Conservation (phyloP, 2,329 filamentous ascomycete species). For the Paraphoma sp. region DNA sequence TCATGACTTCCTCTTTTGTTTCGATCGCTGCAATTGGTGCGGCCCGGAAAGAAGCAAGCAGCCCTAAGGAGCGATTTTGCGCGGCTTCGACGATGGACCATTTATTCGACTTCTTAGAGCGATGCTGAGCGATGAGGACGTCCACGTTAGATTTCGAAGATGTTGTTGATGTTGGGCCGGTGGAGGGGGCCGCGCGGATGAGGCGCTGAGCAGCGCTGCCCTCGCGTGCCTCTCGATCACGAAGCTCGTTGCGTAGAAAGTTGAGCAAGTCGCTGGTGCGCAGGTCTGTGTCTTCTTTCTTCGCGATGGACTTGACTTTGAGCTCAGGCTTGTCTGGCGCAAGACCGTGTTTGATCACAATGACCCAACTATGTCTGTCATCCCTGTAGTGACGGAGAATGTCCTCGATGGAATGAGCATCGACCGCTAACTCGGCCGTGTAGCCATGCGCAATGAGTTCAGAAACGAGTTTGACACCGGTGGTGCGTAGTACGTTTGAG, state of each 20-base stretch:
- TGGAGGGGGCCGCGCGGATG: slow-evolving; percentile 25
- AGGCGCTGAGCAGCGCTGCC: slow-evolving; percentile 49
- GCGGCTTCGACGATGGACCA: slow-evolving; percentile 83
- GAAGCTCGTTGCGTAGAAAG: slow-evolving; percentile 82
- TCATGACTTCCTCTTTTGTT: slow-evolving; percentile 81
- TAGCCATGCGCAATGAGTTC: slow-evolving; percentile 84
- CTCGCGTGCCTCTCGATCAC: slow-evolving; percentile 74
- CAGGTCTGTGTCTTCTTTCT: slow-evolving; percentile 80
- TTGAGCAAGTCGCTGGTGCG: slow-evolving; percentile 73
- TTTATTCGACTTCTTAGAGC: slow-evolving; percentile 90
- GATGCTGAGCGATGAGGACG: slow-evolving; percentile 81
- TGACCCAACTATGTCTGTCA: slow-evolving; percentile 82
- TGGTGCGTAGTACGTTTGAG: slow-evolving; percentile 73
- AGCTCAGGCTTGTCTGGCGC: slow-evolving; percentile 61
- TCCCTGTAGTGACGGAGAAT: slow-evolving; percentile 77
- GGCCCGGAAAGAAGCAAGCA: slow-evolving; percentile 74
- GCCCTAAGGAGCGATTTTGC: slow-evolving; percentile 62
- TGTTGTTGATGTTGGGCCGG: slow-evolving; percentile 21
- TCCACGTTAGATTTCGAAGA: slow-evolving; percentile 71
- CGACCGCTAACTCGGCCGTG: slow-evolving; percentile 84
- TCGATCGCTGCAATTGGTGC: slow-evolving; percentile 89
- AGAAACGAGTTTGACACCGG: slow-evolving; percentile 78
- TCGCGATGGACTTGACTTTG: slow-evolving; percentile 79
- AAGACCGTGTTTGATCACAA: slow-evolving; percentile 82
- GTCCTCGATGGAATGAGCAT: slow-evolving; percentile 80